Conservation (phyloP, 2,329 filamentous ascomycete genomes). For the Volutella citrinella region DNA sequence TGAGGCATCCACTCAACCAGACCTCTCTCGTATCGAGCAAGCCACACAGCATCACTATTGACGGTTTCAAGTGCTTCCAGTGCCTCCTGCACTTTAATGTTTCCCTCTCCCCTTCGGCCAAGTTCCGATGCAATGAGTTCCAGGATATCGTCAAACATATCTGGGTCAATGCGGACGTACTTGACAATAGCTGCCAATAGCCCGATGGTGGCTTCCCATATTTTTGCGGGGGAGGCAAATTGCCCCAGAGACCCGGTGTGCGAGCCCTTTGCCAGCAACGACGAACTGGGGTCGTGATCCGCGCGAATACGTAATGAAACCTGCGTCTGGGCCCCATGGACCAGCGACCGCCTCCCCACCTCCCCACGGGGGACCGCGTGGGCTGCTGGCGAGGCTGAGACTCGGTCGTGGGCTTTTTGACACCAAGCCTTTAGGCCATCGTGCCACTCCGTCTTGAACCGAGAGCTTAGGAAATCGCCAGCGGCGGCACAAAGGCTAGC, state of each 20-base stretch:
- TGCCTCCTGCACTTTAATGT: constrained; percentile 49
- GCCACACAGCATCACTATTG: constrained; percentile 77
- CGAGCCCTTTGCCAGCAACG: too few relatives aligned
- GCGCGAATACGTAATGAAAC: constrained; percentile 34
- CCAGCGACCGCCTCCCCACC: constrained; percentile 14
- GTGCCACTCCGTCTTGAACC: constrained; percentile 73
- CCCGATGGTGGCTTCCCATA: constrained; percentile 61
- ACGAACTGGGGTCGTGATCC: too few relatives aligned
- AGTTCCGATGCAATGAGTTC: constrained; percentile 52
- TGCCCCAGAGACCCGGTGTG: constrained; percentile 44
- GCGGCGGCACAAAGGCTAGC: constrained; percentile 66
- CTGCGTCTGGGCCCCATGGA: constrained; percentile 16
- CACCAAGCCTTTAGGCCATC: constrained; percentile 51
- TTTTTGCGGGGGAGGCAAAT: constrained; percentile 59
- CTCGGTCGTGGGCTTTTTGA: constrained; percentile 39
- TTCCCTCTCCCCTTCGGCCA: constrained; percentile 32
- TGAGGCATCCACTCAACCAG: constrained; percentile 32
- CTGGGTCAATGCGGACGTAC: constrained; percentile 63
- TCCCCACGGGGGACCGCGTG: constrained; percentile 16
- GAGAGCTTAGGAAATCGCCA: constrained; percentile 75
- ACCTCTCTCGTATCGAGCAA: constrained; percentile 52
- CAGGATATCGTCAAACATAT: constrained; percentile 69
- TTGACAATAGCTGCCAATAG: constrained; percentile 60
- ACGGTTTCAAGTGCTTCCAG: constrained; percentile 61
- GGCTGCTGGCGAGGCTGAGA: constrained; percentile 24